Evolutionary conservation across 768 basidiomycete genomes (phyloP), one percentile per base, ranked within the genome.

Genomic region (Auriscalpium orientale): DNA sequence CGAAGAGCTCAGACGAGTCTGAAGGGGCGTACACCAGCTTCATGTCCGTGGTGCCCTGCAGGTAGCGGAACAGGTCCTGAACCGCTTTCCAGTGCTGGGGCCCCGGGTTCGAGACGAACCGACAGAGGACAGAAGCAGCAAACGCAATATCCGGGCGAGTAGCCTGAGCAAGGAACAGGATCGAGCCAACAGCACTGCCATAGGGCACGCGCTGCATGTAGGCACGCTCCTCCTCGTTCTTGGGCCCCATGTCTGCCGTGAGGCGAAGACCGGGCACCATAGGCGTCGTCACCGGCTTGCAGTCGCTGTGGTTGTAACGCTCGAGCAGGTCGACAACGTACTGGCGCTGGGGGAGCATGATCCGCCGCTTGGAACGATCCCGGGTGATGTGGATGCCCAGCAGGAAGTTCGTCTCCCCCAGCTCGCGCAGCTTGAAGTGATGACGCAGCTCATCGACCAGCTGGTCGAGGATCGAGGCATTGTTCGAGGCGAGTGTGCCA

Each of bases 121-220:
- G 69, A 0, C 70, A 61, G 1, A 77, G 67, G 0, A 51, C 20
- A 35, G 63, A 58, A 9, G 73, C 70, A 5, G 68, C 62, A 48
- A 60, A 71, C 0, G 70, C 60, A 11, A 77, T 63, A 44, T 79
- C 72, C 0, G 74, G 73, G 0, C 66, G 61, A 1, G 73, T 72
- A 8, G 63, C 22, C 22, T 16, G 65, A 16, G 49, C 49, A 36
- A 50, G 49, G 33, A 22, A 50, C 12, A 20, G 45, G 46, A 34
- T 8, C 16, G 44, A 43, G 13, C 35, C 16, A 2, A 43, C 6
- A n/a, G 38, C 21, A 8, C 33, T 22, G 37, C 35, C 18, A 49
- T 57, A 58, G 20, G 57, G 54, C 6, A 47, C 15, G 9, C 51
- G 47, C 11, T 10, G 1, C 54, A 58, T 58, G 7, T 58, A 45